A percentile compares a stretch with the other conserved stretches of the same genome.
Evolutionary conservation across 1,284 basidiomycete genomes (phyloP).

Genomic region (Fomitopsis schrenkii): DNA sequence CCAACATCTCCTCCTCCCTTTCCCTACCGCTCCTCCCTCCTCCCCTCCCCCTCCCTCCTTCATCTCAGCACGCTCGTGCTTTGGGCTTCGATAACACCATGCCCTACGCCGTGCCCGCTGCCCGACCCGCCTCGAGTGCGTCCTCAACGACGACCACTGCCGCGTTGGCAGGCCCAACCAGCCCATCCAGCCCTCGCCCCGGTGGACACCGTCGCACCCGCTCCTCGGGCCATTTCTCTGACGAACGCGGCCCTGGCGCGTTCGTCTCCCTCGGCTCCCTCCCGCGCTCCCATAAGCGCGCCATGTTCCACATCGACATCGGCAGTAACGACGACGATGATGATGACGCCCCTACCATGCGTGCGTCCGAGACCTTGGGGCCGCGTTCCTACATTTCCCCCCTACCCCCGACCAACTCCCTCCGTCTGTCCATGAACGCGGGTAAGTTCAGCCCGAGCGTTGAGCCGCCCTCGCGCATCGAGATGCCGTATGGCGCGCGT

Average conservation of each 20-base stretch:
- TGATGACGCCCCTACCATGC: constrained; percentile 11
- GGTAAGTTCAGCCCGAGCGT: constrained; percentile 31
- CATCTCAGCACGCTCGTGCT: background rate
- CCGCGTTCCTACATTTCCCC: constrained; percentile 9
- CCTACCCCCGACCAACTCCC: constrained; percentile 18
- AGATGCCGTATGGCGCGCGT: constrained; percentile 18
- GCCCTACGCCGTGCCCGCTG: constrained; percentile 1
- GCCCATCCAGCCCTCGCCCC: constrained; percentile 18
- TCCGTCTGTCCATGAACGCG: constrained; percentile 19
- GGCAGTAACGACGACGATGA: constrained; percentile 29
- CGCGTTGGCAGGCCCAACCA: constrained; percentile 23
- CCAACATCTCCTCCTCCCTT: background rate
- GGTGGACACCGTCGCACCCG: constrained; percentile 24
- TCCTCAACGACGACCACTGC: background rate
- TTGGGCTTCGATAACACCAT: background rate
- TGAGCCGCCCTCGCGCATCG: constrained; percentile 21
- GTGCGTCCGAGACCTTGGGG: constrained; percentile 12
- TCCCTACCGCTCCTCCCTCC: background rate
- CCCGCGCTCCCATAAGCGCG: constrained; percentile 36
- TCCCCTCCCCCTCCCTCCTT: background rate
- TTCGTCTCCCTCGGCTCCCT: constrained; percentile 48
- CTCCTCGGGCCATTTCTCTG: constrained; percentile 35
- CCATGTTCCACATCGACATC: constrained; percentile 33
- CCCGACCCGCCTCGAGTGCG: background rate
- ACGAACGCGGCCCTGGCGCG: constrained; percentile 46